These are phyloP conservation scores for Inosperma sp. DNA, from an alignment of 768 basidiomycete genomes.

Conservation along the genomic window DNA sequence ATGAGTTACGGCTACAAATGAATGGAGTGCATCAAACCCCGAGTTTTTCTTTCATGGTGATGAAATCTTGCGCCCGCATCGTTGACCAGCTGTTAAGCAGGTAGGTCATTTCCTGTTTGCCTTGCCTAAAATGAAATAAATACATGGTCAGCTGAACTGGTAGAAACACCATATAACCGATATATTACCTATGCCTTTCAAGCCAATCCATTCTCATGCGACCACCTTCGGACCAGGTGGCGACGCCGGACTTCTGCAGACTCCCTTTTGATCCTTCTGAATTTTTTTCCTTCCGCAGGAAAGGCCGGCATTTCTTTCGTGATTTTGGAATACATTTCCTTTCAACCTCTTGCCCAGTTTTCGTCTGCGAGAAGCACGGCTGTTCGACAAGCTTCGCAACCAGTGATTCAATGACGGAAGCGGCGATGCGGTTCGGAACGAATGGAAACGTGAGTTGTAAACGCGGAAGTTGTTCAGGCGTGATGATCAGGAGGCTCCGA, in stretches of 20 bases:
- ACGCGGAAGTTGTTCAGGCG: constrained; percentile 50
- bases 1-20: constrained; percentile 2
- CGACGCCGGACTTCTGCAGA: constrained; percentile 32
- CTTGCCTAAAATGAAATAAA: constrained; percentile 46
- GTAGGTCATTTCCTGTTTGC: constrained; percentile 51
- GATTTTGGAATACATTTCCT: constrained; percentile 34
- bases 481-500: constrained; percentile 48
- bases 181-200: constrained; percentile 47
- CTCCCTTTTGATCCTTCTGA: constrained; percentile 30
- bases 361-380: constrained; percentile 32
- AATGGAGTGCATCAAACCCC: constrained; percentile 40
- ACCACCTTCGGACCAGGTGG: constrained; percentile 53
- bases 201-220: constrained; percentile 51
- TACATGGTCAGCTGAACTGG: constrained; percentile 12
- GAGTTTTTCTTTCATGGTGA: constrained; percentile 49
- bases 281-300: constrained; percentile 36
- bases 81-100: constrained; percentile 46
- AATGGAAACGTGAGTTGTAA: constrained; percentile 53
- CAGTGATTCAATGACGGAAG: constrained; percentile 48
- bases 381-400: constrained; percentile 42
- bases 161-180: neutral
- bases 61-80: constrained; percentile 48
- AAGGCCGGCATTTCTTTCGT: constrained; percentile 27
- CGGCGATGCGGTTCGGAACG: constrained; percentile 55
- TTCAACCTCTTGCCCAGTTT: constrained; percentile 42